These are phyloP conservation scores for Phaeosphaeriaceae sp. DNA, from an alignment of 2,329 filamentous ascomycete species.

Conservation along the genomic window DNA sequence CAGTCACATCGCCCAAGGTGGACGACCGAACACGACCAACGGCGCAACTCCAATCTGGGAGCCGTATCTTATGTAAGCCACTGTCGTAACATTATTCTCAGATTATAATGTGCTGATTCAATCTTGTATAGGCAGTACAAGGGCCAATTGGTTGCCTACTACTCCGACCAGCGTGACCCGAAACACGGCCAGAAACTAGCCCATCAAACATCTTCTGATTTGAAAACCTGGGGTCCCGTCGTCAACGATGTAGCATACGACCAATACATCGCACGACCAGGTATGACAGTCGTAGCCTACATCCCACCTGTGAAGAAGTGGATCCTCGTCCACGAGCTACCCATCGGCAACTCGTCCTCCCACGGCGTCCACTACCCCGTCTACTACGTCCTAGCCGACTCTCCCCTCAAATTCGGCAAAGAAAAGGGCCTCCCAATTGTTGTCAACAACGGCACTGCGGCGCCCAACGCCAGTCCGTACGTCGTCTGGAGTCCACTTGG, in stretches of 20 bases:
- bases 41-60: constrained; percentile 34
- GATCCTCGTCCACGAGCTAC: constrained; percentile 30
- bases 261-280: constrained; percentile 23
- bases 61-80: constrained; percentile 26
- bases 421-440: constrained; percentile 20
- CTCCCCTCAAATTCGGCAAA: constrained; percentile 23
- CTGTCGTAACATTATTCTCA: background rate
- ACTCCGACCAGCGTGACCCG: constrained; percentile 34
- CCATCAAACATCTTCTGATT: constrained; percentile 25
- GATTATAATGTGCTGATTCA: background rate
- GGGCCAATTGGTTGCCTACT: constrained; percentile 26
- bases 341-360: constrained; percentile 20
- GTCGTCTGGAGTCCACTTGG: constrained; percentile 31
- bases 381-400: constrained; percentile 29
- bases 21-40: constrained; percentile 23
- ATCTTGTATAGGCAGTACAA: constrained; percentile 19
- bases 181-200: constrained; percentile 33
- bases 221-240: constrained; percentile 28
- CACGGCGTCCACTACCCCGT: constrained; percentile 28
- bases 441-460: constrained; percentile 19
- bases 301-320: constrained; percentile 28
- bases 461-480: constrained; percentile 25
- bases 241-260: constrained; percentile 30
- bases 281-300: constrained; percentile 30
- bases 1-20: constrained; percentile 27